Evolutionary conservation across 148 eudicot species (phyloP).

Genomic region (Dianthus caryophyllus): DNA sequence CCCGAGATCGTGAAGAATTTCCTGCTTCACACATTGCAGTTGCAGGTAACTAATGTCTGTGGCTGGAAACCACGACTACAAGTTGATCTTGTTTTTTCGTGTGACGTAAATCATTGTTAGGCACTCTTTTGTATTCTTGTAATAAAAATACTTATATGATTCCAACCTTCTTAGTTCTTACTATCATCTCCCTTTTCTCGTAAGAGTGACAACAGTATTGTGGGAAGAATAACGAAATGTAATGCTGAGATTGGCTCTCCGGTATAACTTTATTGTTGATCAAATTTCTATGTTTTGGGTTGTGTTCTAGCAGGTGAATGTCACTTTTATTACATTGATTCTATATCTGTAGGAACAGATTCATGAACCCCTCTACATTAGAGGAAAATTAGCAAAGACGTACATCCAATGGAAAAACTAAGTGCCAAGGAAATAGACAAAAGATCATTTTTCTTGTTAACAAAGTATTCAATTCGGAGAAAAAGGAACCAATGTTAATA

Average conservation of each 20-base stretch:
- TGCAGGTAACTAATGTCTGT: conserved; percentile 60
- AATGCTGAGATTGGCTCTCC: not conserved
- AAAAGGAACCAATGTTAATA: too few species aligned
- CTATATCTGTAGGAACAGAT: not conserved
- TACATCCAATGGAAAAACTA: too few species aligned
- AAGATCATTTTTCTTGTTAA: too few species aligned
- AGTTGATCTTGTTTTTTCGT: not conserved
- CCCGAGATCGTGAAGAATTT: conserved; percentile 79
- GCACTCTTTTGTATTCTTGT: not conserved
- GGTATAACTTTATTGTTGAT: not conserved
- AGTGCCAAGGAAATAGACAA: too few species aligned
- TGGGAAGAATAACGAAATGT: too few species aligned
- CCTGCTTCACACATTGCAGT: conserved; percentile 78
- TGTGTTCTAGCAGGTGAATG: not conserved
- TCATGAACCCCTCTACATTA: not conserved
- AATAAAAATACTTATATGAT: not conserved
- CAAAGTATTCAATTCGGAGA: too few species aligned
- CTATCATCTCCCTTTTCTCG: not conserved
- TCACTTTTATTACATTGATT: not conserved
- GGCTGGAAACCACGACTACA: not conserved
- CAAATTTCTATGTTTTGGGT: not conserved
- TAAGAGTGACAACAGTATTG: not conserved
- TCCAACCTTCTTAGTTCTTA: too few species aligned
- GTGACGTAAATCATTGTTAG: too few species aligned
- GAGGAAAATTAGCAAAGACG: not conserved